phyloP scores from a whole-genome alignment of 208 protist genomes.

The Jaenimonas drosophilae region DNA sequence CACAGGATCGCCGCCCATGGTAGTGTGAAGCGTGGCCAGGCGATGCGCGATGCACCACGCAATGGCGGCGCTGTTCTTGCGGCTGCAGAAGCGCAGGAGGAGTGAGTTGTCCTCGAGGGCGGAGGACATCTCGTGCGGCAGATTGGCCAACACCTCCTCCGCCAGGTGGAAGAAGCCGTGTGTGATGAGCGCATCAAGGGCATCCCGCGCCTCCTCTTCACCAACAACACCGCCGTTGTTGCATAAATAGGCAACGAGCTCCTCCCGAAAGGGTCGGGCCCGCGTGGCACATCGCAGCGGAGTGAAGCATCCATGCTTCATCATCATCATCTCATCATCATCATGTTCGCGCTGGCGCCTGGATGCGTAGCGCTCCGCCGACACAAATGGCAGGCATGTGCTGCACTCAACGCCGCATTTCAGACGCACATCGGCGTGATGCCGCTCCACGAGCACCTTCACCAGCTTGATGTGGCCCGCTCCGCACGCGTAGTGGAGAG shows the following conservation, averaged over 20 bases:
- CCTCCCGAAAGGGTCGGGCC: background rate
- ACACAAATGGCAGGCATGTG: slow-evolving; percentile 17
- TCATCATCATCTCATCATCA: background rate
- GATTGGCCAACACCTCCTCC: slow-evolving; percentile 12
- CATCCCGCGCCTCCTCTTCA: slow-evolving; percentile 5
- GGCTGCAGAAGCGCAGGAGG: too few relatives aligned
- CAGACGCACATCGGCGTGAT: slow-evolving; percentile 18
- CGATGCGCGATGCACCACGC: too few relatives aligned
- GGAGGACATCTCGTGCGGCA: too few relatives aligned
- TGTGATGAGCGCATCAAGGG: slow-evolving; percentile 25
- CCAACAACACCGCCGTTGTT: slow-evolving; percentile 20
- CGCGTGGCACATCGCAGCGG: slow-evolving; percentile 27
- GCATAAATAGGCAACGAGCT: too few relatives aligned
- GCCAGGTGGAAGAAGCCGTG: slow-evolving; percentile 23
- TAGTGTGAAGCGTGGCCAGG: too few relatives aligned
- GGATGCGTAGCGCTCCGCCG: background rate
- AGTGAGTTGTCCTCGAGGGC: too few relatives aligned
- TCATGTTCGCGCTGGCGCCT: too few relatives aligned
- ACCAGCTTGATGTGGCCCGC: slow-evolving; percentile 27
- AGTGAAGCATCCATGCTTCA: slow-evolving; percentile 12
- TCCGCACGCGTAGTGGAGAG: slow-evolving; percentile 51
- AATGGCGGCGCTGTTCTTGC: too few relatives aligned
- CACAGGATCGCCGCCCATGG: slow-evolving; percentile 7
- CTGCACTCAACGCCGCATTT: background rate
- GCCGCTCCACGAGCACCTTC: slow-evolving; percentile 31